These are phyloP conservation scores for Vanderwaltozyma tropicalis DNA, from an alignment of 805 yeast species.

Conservation along the genomic window DNA sequence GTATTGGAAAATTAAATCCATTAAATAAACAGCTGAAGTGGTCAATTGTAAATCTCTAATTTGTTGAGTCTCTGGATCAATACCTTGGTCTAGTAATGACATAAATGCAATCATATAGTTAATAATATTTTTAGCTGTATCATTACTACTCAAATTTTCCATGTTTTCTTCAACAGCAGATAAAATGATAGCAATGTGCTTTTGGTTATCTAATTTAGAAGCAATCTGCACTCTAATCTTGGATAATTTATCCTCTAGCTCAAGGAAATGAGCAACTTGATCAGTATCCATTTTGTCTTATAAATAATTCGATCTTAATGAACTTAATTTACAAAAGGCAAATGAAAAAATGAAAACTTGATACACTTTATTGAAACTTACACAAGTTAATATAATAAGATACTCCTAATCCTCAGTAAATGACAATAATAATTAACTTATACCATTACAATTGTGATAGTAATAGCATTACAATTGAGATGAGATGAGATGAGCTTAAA, in stretches of 20 bases:
- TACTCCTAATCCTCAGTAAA: too few species aligned
- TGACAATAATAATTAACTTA: not conserved
- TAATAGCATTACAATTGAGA: conserved; percentile 12
- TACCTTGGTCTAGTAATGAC: conserved; percentile 67
- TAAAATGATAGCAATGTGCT: conserved; percentile 70
- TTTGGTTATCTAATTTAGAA: conserved; percentile 82
- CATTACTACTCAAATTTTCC: conserved; percentile 36
- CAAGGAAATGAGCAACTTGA: conserved; percentile 30
- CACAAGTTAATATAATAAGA: too few species aligned
- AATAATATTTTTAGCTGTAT: conserved; percentile 51
- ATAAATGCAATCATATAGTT: conserved; percentile 81
- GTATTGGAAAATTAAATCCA: conserved; percentile 69
- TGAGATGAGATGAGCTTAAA: conserved; percentile 16
- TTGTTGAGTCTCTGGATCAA: conserved; percentile 37
- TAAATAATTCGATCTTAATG: too few species aligned
- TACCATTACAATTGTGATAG: not conserved
- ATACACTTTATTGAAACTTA: not conserved
- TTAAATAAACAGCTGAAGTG: conserved; percentile 64
- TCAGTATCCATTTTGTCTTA: conserved; percentile 27
- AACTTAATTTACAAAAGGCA: not conserved
- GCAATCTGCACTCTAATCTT: conserved; percentile 60
- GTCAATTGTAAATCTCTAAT: conserved; percentile 55
- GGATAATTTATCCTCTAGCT: conserved; percentile 51
- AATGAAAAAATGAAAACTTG: not conserved
- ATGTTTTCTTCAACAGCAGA: conserved; percentile 87